Evolutionary conservation across 257 asterid species (phyloP), one percentile per base, ranked within the genome.

Genomic region (Salvia rosmarinus): DNA sequence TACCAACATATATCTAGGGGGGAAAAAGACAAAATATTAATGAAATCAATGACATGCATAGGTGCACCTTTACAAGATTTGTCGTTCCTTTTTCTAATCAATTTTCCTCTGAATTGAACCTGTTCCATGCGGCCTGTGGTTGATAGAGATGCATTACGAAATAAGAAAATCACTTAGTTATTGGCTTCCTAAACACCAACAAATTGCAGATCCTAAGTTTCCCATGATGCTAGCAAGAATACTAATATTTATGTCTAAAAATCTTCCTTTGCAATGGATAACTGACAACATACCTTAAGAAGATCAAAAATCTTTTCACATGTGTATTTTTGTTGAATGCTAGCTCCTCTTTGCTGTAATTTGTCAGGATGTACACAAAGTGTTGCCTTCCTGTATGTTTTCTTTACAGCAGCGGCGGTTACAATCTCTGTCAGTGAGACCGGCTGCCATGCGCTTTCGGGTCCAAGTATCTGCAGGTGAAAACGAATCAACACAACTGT

Each of bases 281-380:
- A 59, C 6, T 9, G 58, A 44, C 23, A 5, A 58, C 75, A 44
- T 76, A 91, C 98, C 98, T 89, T 88, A 67, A 92, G 96, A 80
- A 89, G 90, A 86, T 89, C 94, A 34, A 92, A 92, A 65, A 92
- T 89, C 83, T 92, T 92, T 77, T 92, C 98, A 70, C 98, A 92
- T 65, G 82, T 74, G 79, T 92, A 92, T 77, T 92, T 92, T 66
- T 92, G 96, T 76, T 84, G 89, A 82, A 92, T 86, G 82, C 76
- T 86, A 32, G 98, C 98, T 40, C 96, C 88, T 69, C 95, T 82
- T 80, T 92, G 98, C 83, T 92, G 98, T 80, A 92, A 75, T 78
- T 92, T 92, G 79, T 92, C 98, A 21, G 98, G 98, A 72, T 92
- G 98, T 51, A 92, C 96, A 73, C 82, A 87, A 7, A 25, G 94